These are phyloP conservation scores for Thuja plicata DNA, from an alignment of 83 land plant species.

Conservation along the genomic window DNA sequence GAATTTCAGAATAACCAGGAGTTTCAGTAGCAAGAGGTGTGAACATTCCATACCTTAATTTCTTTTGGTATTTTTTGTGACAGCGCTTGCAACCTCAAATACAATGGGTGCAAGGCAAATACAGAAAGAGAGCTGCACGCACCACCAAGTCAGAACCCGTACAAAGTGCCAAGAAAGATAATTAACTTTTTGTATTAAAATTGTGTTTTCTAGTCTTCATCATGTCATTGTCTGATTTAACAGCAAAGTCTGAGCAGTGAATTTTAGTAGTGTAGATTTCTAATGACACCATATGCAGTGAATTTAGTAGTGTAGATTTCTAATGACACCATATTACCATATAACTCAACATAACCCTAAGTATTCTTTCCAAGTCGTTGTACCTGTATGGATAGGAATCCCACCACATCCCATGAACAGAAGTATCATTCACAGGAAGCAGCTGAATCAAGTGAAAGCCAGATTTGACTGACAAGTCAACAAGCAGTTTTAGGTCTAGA, in stretches of 20 bases:
- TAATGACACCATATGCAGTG: background rate
- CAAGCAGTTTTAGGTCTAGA: constrained; percentile 84
- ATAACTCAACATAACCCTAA: background rate
- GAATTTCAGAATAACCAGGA: background rate
- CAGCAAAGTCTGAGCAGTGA: constrained; percentile 3
- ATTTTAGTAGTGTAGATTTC: background rate
- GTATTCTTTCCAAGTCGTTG: background rate
- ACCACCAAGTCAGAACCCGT: background rate
- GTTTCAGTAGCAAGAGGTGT: background rate
- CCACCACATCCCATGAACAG: constrained; percentile 99
- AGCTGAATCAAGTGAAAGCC: constrained; percentile 92
- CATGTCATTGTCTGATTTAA: background rate
- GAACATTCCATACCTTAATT: constrained; percentile 58
- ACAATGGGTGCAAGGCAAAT: constrained; percentile 98
- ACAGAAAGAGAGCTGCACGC: constrained; percentile 93
- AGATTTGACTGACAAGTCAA: constrained; percentile 81
- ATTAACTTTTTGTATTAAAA: background rate
- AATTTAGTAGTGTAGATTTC: background rate
- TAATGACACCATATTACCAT: constrained; percentile 8
- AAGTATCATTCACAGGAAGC: constrained; percentile 97
- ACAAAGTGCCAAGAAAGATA: background rate
- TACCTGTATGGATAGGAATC: constrained; percentile 99
- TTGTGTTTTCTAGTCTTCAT: background rate
- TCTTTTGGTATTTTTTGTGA: constrained; percentile 78
- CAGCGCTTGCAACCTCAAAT: constrained; percentile 84